These are phyloP conservation scores for Rehmannia glutinosa DNA, from an alignment of 257 asterid species.

Conservation along the genomic window DNA sequence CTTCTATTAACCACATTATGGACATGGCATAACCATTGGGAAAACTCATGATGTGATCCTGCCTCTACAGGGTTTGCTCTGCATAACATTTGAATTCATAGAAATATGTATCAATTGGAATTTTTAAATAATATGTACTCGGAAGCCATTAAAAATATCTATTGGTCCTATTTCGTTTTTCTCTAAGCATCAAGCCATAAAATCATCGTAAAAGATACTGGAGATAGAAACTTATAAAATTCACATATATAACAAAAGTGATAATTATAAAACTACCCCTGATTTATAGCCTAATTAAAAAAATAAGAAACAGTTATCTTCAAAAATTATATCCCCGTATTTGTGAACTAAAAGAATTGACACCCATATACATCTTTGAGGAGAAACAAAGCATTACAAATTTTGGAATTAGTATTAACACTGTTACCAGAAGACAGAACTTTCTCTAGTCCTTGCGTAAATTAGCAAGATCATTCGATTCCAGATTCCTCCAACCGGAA, in stretches of 20 bases:
- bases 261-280: too few species aligned
- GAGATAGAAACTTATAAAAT: background rate
- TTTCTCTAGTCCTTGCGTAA: too few species aligned
- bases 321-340: too few species aligned
- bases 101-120: background rate
- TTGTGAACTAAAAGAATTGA: too few species aligned
- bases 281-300: too few species aligned
- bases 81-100: slow-evolving; percentile 17
- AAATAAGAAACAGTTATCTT: too few species aligned
- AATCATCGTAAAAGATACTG: background rate
- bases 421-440: too few species aligned
- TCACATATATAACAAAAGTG: background rate
- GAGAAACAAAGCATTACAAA: too few species aligned
- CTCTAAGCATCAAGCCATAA: background rate
- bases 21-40: slow-evolving; percentile 81
- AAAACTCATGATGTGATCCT: slow-evolving; percentile 80
- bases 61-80: slow-evolving; percentile 76
- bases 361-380: too few species aligned
- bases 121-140: background rate
- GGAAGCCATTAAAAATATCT: background rate
- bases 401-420: too few species aligned
- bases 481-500: too few species aligned
- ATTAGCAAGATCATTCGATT: too few species aligned
- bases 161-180: background rate
- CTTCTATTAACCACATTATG: slow-evolving; percentile 95